These are phyloP conservation scores for Phragmites australis DNA, from an alignment of 176 grass and related monocot species.

Conservation along the genomic window DNA sequence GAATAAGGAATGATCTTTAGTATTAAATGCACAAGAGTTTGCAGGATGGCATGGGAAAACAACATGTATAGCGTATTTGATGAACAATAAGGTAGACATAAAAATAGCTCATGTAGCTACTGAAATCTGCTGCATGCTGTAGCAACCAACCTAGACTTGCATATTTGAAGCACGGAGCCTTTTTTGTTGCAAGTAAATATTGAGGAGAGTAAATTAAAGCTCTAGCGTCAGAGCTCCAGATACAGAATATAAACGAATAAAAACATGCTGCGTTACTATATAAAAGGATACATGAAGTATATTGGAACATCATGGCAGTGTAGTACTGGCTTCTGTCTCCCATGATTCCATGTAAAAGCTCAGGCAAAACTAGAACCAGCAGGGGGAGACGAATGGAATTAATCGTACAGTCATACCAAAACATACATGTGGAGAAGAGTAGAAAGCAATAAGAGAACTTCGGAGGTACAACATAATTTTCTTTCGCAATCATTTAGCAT, in stretches of 20 bases:
- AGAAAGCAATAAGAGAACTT: conserved; percentile 30
- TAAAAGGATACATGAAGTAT: background rate
- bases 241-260: background rate
- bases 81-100: background rate
- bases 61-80: background rate
- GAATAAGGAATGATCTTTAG: conserved; percentile 18
- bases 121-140: background rate
- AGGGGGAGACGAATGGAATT: conserved; percentile 4
- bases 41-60: background rate
- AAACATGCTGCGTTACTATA: background rate
- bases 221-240: background rate
- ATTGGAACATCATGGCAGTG: background rate
- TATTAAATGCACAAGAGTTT: conserved; percentile 13
- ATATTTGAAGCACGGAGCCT: background rate
- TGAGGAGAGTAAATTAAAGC: conserved; percentile 23
- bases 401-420: background rate
- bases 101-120: background rate
- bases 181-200: background rate
- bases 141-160: background rate
- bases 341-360: background rate
- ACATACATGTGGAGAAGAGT: background rate
- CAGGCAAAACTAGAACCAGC: conserved; percentile 4
- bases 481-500: conserved; percentile 43
- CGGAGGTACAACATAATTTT: conserved; percentile 20
- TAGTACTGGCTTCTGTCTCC: background rate